Evolutionary conservation across 257 asterid genomes (phyloP).

Genomic region (Marsdenia floribunda): DNA sequence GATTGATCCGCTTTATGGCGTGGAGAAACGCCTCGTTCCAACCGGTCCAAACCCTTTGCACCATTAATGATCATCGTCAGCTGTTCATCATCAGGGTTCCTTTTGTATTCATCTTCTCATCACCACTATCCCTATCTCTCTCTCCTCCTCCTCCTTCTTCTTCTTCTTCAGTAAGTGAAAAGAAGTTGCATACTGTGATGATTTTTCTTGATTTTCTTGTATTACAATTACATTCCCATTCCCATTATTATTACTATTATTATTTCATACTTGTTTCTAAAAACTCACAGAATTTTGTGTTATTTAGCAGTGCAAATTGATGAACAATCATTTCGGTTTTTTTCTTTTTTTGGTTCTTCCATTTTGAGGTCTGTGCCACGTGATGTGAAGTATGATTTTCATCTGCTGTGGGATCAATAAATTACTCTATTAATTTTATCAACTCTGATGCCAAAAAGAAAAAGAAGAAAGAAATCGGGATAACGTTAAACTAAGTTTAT

Average conservation of each 20-base stretch:
- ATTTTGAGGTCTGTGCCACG: not conserved
- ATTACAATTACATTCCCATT: slow-evolving; percentile 4
- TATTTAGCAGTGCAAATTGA: not conserved
- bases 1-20: slow-evolving; percentile 62
- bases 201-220: slow-evolving; percentile 8
- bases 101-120: not conserved
- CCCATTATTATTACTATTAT: not conserved
- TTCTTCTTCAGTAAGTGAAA: slow-evolving; percentile 6
- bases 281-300: not conserved
- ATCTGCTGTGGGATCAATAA: slow-evolving; percentile 4
- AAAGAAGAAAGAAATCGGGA: not conserved
- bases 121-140: not conserved
- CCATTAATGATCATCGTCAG: slow-evolving; percentile 32
- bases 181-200: slow-evolving; percentile 5
- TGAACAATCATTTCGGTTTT: not conserved
- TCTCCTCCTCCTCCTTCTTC: not conserved
- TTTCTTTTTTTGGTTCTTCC: not conserved
- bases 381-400: not conserved
- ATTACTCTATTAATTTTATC: not conserved
- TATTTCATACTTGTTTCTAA: not conserved
- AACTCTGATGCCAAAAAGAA: not conserved
- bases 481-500: not conserved
- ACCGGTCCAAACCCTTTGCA: slow-evolving; percentile 89
- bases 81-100: not conserved
- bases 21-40: slow-evolving; percentile 74